Base-by-base conservation (phyloP, 2,329 filamentous ascomycete genomes). In the Talaromyces pinophilus region DNA sequence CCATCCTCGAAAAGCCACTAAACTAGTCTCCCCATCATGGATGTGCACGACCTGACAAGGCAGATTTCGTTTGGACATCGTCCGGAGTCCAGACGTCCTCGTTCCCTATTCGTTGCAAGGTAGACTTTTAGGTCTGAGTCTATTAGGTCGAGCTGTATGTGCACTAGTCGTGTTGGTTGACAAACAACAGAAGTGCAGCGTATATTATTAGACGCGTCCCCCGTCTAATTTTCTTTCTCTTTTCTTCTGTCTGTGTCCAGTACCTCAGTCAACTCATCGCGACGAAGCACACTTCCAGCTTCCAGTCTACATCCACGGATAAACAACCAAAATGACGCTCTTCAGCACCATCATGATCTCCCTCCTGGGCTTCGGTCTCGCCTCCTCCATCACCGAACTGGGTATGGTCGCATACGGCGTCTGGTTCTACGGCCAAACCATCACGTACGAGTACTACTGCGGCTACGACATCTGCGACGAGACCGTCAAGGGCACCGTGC, bases 341-440 rank as follows among this genome's bases (percentile, higher is more conserved):
- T 69, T 75, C 61, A 68, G 71, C 63, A 70, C 72, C 48, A 65
- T 70, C 33, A 68, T 76, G 8, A 68, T 71, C 55, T 64, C 67
- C 63, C 69, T 76, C 22, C 66, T 75, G 44, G 68, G 70, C 57
- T 70, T 69, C 2, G 68, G 69, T 1, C 55, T 75, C 19, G 65
- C 63, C 67, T 75, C 74, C 52, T 69, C 73, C 13, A 67, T 76
- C 33, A 54, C 75, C 10, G 73, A 76, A 62, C 65, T 76, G 15
- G 75, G 74, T n/a, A 63, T 76, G 7, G 62, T 66, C 8, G 74
- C 68, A 38, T 72, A 72, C 65, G 57, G 69, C 1, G 61, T 68
- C 6, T 66, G 67, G 30, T 28, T 33, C 30, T 71, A 33, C 30
- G 48, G 44, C 17, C 68, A 64, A 15, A 52, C 17, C n/a, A n/a